Base-by-base conservation (phyloP, 2,329 filamentous ascomycete species). In the Monosporascus cannonballus region DNA sequence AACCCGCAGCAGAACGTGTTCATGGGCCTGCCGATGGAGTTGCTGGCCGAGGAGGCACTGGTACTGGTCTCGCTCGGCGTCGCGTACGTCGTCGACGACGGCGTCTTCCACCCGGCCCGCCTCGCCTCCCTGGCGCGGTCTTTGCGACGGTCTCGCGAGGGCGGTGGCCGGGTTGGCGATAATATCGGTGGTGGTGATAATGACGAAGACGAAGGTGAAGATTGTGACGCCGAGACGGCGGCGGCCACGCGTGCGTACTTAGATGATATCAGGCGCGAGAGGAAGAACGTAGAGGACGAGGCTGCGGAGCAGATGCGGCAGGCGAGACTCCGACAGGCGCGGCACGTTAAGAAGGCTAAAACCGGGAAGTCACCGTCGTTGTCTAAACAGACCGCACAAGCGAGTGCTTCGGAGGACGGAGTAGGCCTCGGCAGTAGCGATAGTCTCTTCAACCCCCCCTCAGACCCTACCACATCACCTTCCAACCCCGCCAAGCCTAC, bases 1-100 rank as follows among this genome's bases (percentile, higher is more conserved):
- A 86, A 90, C 53, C 91, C 92, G 6, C 93, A 95, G 62, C 94
- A 99, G 72, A 97, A 96, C 72, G 81, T 96, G 53, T 97, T 97
- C 67, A 81, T 93, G 54, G 90, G 92, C 46, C 74, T 97, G 48
- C 94, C 94, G 3, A 74, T 97, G 25, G 88, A 96, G 74, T 77
- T 99, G 45, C 89, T 94, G 75, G 86, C 90, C 2, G 94, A 97
- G 72, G 94, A 99, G 74, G 92, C 87, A 4, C 81, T 85, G 58
- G 73, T 94, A 51, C 79, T 99, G 27, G 84, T 96, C 54, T 86
- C 90, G 60, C 86, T 86, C 61, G 84, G 82, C 54, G 81, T 84
- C 61, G 93, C 85, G 42, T 90, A 87, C 70, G 78, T 96, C 60
- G 84, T 93, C 61, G 90, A 96, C 68, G 92, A 96, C 71, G 76